Base-by-base conservation (phyloP, 1,284 basidiomycete genomes). In the Takashimella koratensis region DNA sequence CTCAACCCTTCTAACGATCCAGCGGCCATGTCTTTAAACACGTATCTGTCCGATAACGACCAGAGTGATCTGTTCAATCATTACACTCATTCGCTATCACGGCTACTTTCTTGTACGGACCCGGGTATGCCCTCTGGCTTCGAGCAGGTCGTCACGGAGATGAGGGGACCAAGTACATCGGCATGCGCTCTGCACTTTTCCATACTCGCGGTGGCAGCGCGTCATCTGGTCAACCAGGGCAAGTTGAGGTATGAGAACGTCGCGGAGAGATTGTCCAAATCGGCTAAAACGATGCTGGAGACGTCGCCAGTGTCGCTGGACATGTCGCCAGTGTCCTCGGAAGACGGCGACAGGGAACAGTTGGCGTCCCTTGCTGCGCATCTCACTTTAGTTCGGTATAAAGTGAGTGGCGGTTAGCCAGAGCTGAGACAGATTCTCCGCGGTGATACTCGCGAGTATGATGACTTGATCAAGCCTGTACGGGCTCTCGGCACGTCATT, bases 361-460 rank as follows among this genome's bases (percentile, higher is more conserved):
- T 58, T 71, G 54, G 68, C 68, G 10, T 43, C 67, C 10, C 55
- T 71, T 21, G 67, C 65, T 12, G 65, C 61, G 22, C 54, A 58
- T 4, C 43, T 71, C 10, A 71, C 68, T 67, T 41, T 68, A 20
- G 58, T 68, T 48, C 63, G 66, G 46, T 68, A 62, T 60, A 68
- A 67, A 61, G 68, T 68, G 57, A 51, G 63, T 50, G 20, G 16
- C 12, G 6, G 23, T 3, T 39, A 44, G 22, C 25, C 19, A n/a
- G n/a, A 2, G 23, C 42, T 54, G 44, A 51, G 19, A 3, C 41
- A 70, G 68, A 67, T 66, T n/a, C 68, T 65, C 48, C 57, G 68
- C 4, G 68, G 68, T 2, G 68, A 71, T 45, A 63, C 68, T 5
- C 67, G 65, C 61, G 68, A 64, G 5, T 68, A 63, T 41, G 58